Base-by-base conservation (phyloP, 2,329 filamentous ascomycete species). In the Aspergillus transmontanensis region DNA sequence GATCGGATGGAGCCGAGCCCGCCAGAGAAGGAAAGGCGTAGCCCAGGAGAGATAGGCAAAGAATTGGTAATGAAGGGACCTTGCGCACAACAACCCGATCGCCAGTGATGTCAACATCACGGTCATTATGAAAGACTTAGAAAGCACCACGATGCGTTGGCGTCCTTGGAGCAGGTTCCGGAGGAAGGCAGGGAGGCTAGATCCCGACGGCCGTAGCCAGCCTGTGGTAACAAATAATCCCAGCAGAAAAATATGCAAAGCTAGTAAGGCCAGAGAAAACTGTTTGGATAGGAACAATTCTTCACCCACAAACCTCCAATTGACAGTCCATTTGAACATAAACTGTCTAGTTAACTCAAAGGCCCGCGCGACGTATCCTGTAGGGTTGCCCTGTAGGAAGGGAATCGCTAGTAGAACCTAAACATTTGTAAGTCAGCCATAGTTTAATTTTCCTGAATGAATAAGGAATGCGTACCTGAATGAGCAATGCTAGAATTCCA, bases 251-350 rank as follows among this genome's bases (percentile, higher is more conserved):
- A 82, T 81, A 75, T 97, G 93, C 60, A 87, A 73, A 1, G 78
- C 82, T 30, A 97, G 82, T 57, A 97, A 83, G 16, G 80, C 77
- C 21, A 89, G 70, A 30, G 93, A 87, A 74, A 97, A 96, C 2
- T 80, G 75, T 64, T 81, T 86, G 69, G 88, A 90, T 54, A 96
- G 84, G 72, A 99, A 99, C 0, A 81, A 78, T 7, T 91, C 86
- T 78, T 97, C 93, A 19, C 91, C 89, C n/a, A 97, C 80, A 76
- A 98, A 98, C 59, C 94, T 89, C 95, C 95, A 99, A 78, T 99
- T 99, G 69, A 99, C 95, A 0, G 95, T 99, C 95, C 95, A 99
- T 79, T 94, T 93, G 83, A 94, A 98, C 71, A 97, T 85, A 80
- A 99, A 99, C 71, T 92, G 88, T 60, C 95, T 86, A 54, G 91